Evolutionary conservation across 139 green algal genomes (phyloP).

Genomic region (Chlamydomonas eustigma): DNA sequence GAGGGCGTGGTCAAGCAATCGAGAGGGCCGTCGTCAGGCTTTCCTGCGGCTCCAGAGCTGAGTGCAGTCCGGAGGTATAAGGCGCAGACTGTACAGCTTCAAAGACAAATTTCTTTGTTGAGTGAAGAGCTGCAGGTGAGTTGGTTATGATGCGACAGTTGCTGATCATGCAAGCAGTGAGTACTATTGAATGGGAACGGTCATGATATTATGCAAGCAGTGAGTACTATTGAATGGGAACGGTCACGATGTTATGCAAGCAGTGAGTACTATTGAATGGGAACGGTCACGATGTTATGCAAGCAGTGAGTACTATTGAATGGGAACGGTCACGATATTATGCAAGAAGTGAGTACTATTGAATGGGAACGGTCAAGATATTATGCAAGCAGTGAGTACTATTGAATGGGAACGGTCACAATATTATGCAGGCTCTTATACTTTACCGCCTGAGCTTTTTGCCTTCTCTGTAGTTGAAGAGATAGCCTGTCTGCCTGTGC

Average conservation of each 20-base stretch:
- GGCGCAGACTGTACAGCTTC: constrained; percentile 23
- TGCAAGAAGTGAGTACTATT: no score
- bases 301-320: background rate
- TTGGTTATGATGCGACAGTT: background rate
- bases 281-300: background rate
- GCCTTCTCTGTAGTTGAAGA: no score
- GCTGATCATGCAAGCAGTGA: background rate
- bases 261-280: no score
- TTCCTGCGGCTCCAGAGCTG: background rate
- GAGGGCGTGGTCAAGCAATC: background rate
- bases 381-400: no score
- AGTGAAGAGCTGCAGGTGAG: constrained; percentile 21
- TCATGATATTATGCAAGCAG: background rate
- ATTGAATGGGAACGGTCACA: no score
- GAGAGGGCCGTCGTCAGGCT: background rate
- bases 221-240: background rate
- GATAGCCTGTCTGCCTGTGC: no score
- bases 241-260: no score
- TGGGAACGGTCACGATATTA: no score
- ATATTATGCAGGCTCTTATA: no score
- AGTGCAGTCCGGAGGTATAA: constrained; percentile 24
- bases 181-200: background rate
- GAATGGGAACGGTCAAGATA: no score
- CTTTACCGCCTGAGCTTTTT: no score
- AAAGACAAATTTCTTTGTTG: constrained; percentile 26